Evolutionary conservation across 169 alveolate genomes (phyloP).

Genomic region (Plasmodium reichenowi): DNA sequence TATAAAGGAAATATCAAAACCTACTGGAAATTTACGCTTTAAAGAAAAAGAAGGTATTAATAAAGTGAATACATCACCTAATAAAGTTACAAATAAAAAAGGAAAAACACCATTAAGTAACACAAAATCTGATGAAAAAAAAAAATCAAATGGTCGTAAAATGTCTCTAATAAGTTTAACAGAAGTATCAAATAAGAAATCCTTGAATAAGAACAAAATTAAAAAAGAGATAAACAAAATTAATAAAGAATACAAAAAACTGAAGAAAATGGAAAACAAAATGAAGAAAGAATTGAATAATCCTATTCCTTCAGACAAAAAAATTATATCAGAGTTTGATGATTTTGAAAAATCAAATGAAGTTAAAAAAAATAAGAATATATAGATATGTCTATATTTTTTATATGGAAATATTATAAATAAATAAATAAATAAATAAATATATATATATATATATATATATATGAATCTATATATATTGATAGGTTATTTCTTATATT

Average conservation of each 20-base stretch:
- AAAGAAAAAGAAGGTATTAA: conserved; percentile 4
- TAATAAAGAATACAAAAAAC: conserved; percentile 60
- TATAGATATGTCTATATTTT: too few relatives aligned
- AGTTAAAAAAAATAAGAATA: background rate
- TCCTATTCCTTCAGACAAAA: conserved; percentile 55
- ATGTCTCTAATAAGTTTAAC: conserved; percentile 49
- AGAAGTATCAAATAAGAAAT: conserved; percentile 9
- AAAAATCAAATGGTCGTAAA: background rate
- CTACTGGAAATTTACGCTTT: background rate
- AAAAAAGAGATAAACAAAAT: conserved; percentile 54
- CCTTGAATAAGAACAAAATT: conserved; percentile 44
- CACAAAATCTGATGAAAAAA: conserved; percentile 12
- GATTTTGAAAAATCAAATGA: conserved; percentile 58
- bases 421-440: too few relatives aligned
- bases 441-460: too few relatives aligned
- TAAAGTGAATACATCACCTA: conserved; percentile 11
- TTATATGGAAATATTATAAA: too few relatives aligned
- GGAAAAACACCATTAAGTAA: conserved; percentile 15
- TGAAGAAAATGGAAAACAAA: conserved; percentile 67
- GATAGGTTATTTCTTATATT: too few relatives aligned
- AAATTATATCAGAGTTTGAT: conserved; percentile 59
- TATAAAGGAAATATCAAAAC: conserved; percentile 9
- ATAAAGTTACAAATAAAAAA: background rate
- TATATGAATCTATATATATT: too few relatives aligned
- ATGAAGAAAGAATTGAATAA: conserved; percentile 41